phyloP scores from a whole-genome alignment of 768 basidiomycete genomes.

The Sarcodon aspratus region DNA sequence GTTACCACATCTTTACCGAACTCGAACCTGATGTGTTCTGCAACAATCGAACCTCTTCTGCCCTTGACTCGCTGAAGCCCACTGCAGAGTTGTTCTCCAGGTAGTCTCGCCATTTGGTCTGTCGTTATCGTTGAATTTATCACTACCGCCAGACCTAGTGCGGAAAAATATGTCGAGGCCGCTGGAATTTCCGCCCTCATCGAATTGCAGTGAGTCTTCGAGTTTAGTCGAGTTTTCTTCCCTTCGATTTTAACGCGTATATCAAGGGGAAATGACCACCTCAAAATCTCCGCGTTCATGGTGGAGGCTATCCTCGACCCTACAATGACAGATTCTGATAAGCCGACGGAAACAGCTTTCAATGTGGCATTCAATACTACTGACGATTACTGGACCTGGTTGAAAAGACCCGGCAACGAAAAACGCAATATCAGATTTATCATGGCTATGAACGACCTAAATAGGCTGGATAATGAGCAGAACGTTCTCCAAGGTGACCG shows the following conservation, averaged over 20 bases:
- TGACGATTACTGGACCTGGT: slow-evolving; percentile 10
- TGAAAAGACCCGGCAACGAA: slow-evolving; percentile 14
- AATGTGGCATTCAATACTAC: slow-evolving; percentile 11
- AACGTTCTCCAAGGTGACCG: too few relatives aligned
- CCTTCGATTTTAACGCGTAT: background rate
- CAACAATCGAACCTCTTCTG: slow-evolving; percentile 14
- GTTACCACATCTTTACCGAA: slow-evolving; percentile 17
- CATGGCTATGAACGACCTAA: slow-evolving; percentile 11
- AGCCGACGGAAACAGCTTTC: slow-evolving; percentile 9
- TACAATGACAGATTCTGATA: slow-evolving; percentile 5
- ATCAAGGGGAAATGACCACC: slow-evolving; percentile 9
- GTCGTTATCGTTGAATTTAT: too few relatives aligned
- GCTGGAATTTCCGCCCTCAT: slow-evolving; percentile 11
- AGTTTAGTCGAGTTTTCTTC: background rate
- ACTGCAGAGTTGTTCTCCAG: slow-evolving; percentile 7
- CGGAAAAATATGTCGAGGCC: slow-evolving; percentile 12
- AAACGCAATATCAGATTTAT: slow-evolving; percentile 11
- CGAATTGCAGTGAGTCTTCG: slow-evolving; percentile 3
- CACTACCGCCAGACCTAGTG: background rate
- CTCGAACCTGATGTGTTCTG: slow-evolving; percentile 15
- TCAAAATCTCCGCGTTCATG: slow-evolving; percentile 11
- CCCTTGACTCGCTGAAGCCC: slow-evolving; percentile 14
- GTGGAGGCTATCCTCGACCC: slow-evolving; percentile 11
- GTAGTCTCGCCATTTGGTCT: too few relatives aligned
- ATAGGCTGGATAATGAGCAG: too few relatives aligned